A percentile compares a stretch with the other conserved stretches of the same genome.
Evolutionary conservation across 2,329 filamentous ascomycete species (phyloP).

Genomic region (Colletotrichum theobromicola): DNA sequence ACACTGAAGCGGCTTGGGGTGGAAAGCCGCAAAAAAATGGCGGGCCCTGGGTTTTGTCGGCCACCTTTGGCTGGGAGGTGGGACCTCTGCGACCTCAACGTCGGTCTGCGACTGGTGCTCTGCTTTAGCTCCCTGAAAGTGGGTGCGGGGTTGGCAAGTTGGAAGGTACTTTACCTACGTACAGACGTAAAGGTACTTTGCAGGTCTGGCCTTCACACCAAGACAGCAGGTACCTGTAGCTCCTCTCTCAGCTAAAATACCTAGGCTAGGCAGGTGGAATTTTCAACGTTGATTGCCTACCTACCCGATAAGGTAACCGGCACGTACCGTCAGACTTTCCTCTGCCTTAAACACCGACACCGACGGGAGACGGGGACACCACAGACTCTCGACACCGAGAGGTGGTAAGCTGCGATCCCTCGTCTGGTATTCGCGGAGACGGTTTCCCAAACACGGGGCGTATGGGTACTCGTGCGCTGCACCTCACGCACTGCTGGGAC

Average conservation of each 20-base stretch:
- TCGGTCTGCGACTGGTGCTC: background rate
- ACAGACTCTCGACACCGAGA: background rate
- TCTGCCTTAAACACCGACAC: background rate
- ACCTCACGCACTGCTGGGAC: background rate
- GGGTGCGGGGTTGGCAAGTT: background rate
- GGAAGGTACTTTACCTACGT: background rate
- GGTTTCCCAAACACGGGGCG: slow-evolving; percentile 1
- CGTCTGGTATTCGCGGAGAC: slow-evolving; percentile 3
- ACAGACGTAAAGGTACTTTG: background rate
- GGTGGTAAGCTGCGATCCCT: background rate
- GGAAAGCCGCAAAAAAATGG: slow-evolving; percentile 15
- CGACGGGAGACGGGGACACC: background rate
- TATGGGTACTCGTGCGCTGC: background rate
- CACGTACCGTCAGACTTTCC: background rate
- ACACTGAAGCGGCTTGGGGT: slow-evolving; percentile 3
- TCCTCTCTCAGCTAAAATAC: background rate
- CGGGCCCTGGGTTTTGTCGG: slow-evolving; percentile 18
- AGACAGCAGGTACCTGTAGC: background rate
- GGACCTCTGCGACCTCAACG: background rate
- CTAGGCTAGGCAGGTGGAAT: background rate
- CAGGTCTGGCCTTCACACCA: background rate
- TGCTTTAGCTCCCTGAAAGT: background rate
- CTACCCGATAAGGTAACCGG: background rate
- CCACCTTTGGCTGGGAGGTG: background rate
- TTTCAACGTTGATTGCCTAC: background rate